A percentile compares a stretch with the other conserved stretches of the same genome.
phyloP scores from a whole-genome alignment of 2,329 filamentous ascomycete species.

The Tricladium varicosporioides region DNA sequence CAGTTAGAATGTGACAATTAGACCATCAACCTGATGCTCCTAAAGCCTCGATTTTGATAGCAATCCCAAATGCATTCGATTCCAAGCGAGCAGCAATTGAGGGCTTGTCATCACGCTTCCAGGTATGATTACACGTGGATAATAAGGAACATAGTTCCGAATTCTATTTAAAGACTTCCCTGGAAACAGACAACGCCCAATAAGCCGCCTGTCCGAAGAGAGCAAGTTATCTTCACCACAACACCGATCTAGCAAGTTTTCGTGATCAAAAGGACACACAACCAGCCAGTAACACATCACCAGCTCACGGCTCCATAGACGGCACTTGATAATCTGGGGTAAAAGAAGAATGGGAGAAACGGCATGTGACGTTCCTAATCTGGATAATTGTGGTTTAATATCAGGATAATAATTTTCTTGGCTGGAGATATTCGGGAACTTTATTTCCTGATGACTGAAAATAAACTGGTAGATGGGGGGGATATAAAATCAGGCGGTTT shows the following conservation, averaged over 20 bases:
- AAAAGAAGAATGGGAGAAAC: not conserved
- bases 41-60: no score
- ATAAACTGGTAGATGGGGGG: not conserved
- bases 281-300: not conserved
- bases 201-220: not conserved
- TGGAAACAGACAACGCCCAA: no score
- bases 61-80: no score
- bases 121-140: not conserved
- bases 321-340: not conserved
- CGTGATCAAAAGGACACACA: not conserved
- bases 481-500: not conserved
- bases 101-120: no score
- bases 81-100: no score
- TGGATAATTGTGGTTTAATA: conserved; percentile 2
- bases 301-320: not conserved
- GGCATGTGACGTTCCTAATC: conserved; percentile 1
- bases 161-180: no score
- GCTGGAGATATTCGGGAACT: not conserved
- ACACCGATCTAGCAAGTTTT: not conserved
- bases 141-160: not conserved
- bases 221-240: not conserved
- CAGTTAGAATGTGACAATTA: no score
- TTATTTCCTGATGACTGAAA: not conserved
- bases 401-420: conserved; percentile 2
- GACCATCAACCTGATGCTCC: no score